Evolutionary conservation across 106 monocot species (phyloP), one percentile per base, ranked within the genome.

Genomic region (Dendrobium officinale): DNA sequence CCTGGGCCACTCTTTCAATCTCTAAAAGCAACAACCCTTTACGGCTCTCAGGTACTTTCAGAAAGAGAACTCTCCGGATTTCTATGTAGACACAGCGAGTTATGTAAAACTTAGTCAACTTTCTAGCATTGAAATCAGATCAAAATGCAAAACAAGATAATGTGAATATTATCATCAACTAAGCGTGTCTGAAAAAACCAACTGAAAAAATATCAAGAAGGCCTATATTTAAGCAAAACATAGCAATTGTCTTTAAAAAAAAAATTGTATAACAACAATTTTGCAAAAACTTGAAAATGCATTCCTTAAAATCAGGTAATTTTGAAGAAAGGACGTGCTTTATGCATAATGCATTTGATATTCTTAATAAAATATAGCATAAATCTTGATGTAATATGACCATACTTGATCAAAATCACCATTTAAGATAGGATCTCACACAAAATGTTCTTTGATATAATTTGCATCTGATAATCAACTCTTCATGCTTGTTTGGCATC

Each of bases 1-100:
- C 98, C 98, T 98, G 98, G 81, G 92, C 85, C 42, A 98, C 92
- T 90, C 91, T 89, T 81, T 98, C 98, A 47, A 98, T 80, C 80
- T 98, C 98, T 78, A 86, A 86, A 26, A 86, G 79, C 83, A 98
- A 81, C 80, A 98, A 73, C 16, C 79, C 89, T 80, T 90, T 98
- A 4, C 98, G 95, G 73, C 92, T 82, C 78, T 98, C 98, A 20
- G 92, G 98, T 77, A 93, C 88, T 82, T 91, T 95, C 75, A 88
- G 70, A 83, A 92, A 98, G 73, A 98, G 86, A 84, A 93, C 85
- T 49, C 80, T 77, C 68, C 87, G 88, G 72, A 98, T 89, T 81
- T 98, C 98, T 98, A 47, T 59, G 49, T 75, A 77, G 42, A 43
- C 58, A 81, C 75, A 66, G 51, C 81, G 9, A 66, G 19, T 79